Percentiles rank a stretch among this genome's conserved stretches.
Evolutionary conservation across 257 asterid genomes (phyloP).

Genomic region (Nicotiana benthamiana): DNA sequence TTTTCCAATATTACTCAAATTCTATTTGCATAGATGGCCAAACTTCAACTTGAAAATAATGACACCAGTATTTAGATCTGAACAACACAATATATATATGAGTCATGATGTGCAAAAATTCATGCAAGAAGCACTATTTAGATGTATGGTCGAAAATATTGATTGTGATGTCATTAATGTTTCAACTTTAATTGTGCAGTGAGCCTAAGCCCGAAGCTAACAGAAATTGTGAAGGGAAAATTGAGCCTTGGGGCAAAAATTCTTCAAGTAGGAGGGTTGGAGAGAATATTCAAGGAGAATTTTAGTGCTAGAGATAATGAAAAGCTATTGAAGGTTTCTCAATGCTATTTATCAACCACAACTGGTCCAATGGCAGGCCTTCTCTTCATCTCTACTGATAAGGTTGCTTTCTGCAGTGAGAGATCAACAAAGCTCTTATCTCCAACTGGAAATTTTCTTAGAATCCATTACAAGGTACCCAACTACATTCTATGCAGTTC

Average conservation of each 20-base stretch:
- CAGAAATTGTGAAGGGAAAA: conserved; percentile 41
- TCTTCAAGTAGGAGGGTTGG: conserved; percentile 11
- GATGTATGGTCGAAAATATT: not conserved
- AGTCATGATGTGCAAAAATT: not conserved
- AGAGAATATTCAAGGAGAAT: conserved; percentile 15
- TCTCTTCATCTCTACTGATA: conserved; percentile 15
- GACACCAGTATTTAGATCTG: not conserved
- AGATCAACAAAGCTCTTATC: conserved; percentile 13
- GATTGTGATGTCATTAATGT: no score
- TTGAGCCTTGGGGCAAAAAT: conserved; percentile 35
- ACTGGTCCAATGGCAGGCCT: conserved; percentile 20
- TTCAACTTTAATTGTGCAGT: conserved; percentile 20
- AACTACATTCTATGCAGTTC: not conserved
- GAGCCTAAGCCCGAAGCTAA: conserved; percentile 33
- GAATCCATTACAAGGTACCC: conserved; percentile 5
- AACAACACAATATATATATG: not conserved
- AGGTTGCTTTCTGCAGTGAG: conserved; percentile 18
- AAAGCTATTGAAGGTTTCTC: conserved; percentile 16
- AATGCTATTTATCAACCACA: conserved; percentile 17
- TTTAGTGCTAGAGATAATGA: conserved; percentile 9
- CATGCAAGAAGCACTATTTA: not conserved
- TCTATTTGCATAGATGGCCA: not conserved
- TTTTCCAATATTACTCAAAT: not conserved
- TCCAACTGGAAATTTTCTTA: conserved; percentile 11
- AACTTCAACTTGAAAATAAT: not conserved